A percentile compares a stretch with the other conserved stretches of the same genome.
Conservation (phyloP, 1,284 basidiomycete species). For the Psilocybe mexicana region DNA sequence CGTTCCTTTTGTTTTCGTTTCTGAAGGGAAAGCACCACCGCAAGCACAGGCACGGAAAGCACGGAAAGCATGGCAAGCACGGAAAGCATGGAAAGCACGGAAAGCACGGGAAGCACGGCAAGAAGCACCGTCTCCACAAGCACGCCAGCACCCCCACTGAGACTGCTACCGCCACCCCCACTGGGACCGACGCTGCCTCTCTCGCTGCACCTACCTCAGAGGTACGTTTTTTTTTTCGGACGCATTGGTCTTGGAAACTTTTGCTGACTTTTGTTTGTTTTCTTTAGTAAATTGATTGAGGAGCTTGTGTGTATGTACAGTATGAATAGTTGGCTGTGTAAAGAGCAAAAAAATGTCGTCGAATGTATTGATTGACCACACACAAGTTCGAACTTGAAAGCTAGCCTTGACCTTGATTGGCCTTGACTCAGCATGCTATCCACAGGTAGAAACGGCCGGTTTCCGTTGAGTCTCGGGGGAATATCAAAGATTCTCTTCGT, state of each 20-base stretch:
- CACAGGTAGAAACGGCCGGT: too few species aligned
- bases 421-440: too few species aligned
- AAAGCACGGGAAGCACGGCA: background rate
- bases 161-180: background rate
- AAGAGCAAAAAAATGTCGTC: background rate
- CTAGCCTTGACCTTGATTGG: too few species aligned
- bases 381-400: too few species aligned
- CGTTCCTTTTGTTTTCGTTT: too few species aligned
- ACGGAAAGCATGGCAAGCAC: background rate
- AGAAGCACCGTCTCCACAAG: conserved; percentile 5
- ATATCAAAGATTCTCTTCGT: too few species aligned
- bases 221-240: background rate
- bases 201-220: background rate
- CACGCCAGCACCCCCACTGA: background rate
- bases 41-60: background rate
- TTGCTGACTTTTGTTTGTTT: background rate
- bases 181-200: background rate
- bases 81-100: background rate
- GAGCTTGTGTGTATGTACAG: background rate
- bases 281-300: background rate
- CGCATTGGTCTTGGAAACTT: too few species aligned
- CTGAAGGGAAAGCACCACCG: background rate
- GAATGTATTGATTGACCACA: background rate
- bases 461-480: too few species aligned
- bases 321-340: background rate